Evolutionary conservation across 2,329 filamentous ascomycete species (phyloP).

Genomic region (Aspergillus phoenicis): DNA sequence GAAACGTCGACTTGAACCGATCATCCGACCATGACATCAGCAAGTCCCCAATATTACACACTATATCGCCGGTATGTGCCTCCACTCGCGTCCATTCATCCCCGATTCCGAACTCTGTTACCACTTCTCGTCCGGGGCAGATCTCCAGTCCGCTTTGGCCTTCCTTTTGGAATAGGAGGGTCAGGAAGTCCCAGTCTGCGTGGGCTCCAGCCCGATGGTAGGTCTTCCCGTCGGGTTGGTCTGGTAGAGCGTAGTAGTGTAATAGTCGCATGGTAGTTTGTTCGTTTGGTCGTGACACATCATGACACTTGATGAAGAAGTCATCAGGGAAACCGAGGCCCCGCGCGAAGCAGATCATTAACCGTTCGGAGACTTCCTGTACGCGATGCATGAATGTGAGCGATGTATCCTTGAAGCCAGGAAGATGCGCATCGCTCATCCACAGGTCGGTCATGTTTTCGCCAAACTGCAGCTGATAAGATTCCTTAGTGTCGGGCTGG

Average conservation of each 20-base stretch:
- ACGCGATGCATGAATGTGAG: constrained; percentile 58
- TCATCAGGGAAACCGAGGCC: constrained; percentile 59
- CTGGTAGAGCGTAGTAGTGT: constrained; percentile 57
- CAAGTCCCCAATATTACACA: constrained; percentile 68
- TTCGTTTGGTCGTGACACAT: constrained; percentile 51
- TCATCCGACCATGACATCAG: constrained; percentile 70
- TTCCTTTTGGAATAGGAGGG: constrained; percentile 63
- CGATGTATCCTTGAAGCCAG: constrained; percentile 51
- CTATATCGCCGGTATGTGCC: constrained; percentile 56
- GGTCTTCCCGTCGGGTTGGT: constrained; percentile 40
- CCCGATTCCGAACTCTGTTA: constrained; percentile 61
- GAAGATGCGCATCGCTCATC: constrained; percentile 52
- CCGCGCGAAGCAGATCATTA: constrained; percentile 50
- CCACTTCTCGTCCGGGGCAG: constrained; percentile 64
- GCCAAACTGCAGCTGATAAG: constrained; percentile 66
- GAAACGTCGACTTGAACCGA: constrained; percentile 67
- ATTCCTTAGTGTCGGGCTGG: constrained; percentile 61
- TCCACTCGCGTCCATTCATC: constrained; percentile 67
- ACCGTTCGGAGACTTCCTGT: constrained; percentile 55
- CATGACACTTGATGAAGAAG: constrained; percentile 60
- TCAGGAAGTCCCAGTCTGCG: constrained; percentile 65
- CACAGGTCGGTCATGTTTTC: constrained; percentile 56
- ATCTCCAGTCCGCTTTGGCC: constrained; percentile 66
- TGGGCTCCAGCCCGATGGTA: constrained; percentile 65
- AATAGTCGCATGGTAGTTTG: constrained; percentile 60